These are phyloP conservation scores for Alnus glutinosa DNA, from an alignment of 306 rosid species.

Conservation along the genomic window DNA sequence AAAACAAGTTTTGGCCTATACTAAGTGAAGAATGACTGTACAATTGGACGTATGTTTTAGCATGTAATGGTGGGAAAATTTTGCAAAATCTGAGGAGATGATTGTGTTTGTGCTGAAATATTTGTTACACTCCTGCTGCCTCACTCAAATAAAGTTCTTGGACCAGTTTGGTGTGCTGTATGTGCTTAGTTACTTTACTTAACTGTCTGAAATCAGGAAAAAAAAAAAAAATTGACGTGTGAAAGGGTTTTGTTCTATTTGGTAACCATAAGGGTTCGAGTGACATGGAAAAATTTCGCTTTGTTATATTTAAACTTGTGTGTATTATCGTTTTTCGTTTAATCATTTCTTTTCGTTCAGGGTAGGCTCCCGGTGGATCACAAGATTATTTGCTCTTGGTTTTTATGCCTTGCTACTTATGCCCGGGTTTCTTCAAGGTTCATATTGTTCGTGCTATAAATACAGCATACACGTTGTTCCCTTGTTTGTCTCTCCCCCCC, in stretches of 20 bases:
- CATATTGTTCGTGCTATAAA: conserved; percentile 4
- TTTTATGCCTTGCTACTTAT: conserved; percentile 78
- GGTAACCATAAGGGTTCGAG: conserved; percentile 1
- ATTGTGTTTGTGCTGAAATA: background rate
- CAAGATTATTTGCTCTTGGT: conserved; percentile 60
- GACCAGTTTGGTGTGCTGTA: background rate
- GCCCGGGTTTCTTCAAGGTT: conserved; percentile 97
- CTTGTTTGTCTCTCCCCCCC: background rate
- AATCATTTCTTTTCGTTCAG: conserved; percentile 54
- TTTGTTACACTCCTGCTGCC: background rate
- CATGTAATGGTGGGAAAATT: background rate
- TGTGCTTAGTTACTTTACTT: background rate
- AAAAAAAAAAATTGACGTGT: background rate
- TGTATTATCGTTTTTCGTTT: conserved; percentile 17
- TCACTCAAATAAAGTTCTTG: background rate
- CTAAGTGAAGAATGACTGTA: background rate
- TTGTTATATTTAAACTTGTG: background rate
- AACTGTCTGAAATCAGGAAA: background rate
- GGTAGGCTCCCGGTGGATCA: conserved; percentile 94
- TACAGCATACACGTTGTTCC: background rate
- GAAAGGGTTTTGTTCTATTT: background rate
- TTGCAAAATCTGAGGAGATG: background rate
- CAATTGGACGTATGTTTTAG: background rate
- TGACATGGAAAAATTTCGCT: background rate
- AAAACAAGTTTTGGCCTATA: background rate